Evolutionary conservation across 2,329 filamentous ascomycete genomes (phyloP).

Genomic region (Clonostachys byssicola): DNA sequence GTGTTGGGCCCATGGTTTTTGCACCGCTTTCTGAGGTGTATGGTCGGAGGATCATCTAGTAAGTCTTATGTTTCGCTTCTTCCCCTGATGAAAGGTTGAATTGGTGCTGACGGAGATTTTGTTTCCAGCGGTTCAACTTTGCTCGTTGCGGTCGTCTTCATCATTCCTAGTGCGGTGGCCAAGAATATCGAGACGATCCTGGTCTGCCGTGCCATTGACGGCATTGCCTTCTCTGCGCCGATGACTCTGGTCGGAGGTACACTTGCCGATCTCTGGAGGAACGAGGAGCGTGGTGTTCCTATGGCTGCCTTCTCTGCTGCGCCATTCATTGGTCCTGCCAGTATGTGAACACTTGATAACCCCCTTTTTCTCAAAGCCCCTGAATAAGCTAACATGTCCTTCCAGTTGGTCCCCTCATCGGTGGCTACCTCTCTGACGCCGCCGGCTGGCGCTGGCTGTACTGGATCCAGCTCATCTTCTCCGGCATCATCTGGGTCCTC

Average conservation of each 20-base stretch:
- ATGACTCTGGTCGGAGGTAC: conserved; percentile 86
- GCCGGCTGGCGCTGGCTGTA: conserved; percentile 80
- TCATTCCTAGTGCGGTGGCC: conserved; percentile 75
- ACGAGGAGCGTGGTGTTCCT: conserved; percentile 78
- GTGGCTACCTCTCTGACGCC: conserved; percentile 70
- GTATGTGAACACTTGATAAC: conserved; percentile 18
- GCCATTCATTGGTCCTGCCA: conserved; percentile 77
- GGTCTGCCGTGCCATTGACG: conserved; percentile 73
- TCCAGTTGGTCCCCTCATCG: conserved; percentile 64
- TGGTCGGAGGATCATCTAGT: conserved; percentile 69
- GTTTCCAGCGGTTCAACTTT: conserved; percentile 52
- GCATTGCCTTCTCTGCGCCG: conserved; percentile 79
- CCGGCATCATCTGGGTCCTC: conserved; percentile 64
- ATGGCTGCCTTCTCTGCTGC: conserved; percentile 85
- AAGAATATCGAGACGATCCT: conserved; percentile 74
- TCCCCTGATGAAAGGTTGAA: neutral
- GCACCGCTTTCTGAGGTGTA: conserved; percentile 74
- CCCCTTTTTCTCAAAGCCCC: neutral
- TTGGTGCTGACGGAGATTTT: neutral
- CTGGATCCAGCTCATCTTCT: conserved; percentile 79
- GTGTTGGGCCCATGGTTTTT: conserved; percentile 75
- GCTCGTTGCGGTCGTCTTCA: conserved; percentile 68
- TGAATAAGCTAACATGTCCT: neutral
- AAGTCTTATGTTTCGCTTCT: conserved; percentile 8
- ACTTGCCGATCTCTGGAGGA: conserved; percentile 78